phyloP scores from a whole-genome alignment of 331 rosid species.

The Cydonia oblonga region DNA sequence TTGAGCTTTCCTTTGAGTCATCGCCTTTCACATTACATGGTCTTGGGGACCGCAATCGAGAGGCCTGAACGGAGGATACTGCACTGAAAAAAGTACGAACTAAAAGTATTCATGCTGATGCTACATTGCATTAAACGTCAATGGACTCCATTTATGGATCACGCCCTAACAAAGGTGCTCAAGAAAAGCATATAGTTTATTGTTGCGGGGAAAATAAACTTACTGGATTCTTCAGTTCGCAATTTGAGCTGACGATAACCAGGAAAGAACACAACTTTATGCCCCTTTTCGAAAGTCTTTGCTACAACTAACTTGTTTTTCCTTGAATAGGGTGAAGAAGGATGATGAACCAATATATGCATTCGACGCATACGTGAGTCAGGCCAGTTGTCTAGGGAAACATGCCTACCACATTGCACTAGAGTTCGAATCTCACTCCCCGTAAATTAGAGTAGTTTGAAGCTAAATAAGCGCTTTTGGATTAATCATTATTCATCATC shows the following conservation, averaged over 20 bases:
- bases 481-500: not conserved
- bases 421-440: not conserved
- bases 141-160: not conserved
- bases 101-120: not conserved
- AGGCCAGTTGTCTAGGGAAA: not conserved
- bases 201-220: constrained; percentile 20
- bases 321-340: constrained; percentile 17
- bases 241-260: constrained; percentile 10
- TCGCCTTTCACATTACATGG: constrained; percentile 36
- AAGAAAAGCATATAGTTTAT: not conserved
- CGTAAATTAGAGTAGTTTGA: not conserved
- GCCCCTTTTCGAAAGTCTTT: constrained; percentile 19
- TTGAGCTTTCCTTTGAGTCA: constrained; percentile 36
- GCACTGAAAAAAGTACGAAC: not conserved
- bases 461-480: not conserved
- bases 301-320: constrained; percentile 14
- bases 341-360: constrained; percentile 2
- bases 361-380: not conserved
- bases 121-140: not conserved
- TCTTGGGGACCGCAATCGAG: constrained; percentile 19
- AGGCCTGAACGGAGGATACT: constrained; percentile 11
- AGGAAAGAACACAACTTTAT: constrained; percentile 10
- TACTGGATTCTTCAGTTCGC: constrained; percentile 30
- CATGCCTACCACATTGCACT: not conserved
- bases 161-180: not conserved